Conservation (phyloP, 352 stramenopile genomes). For the Pythium volutum region DNA sequence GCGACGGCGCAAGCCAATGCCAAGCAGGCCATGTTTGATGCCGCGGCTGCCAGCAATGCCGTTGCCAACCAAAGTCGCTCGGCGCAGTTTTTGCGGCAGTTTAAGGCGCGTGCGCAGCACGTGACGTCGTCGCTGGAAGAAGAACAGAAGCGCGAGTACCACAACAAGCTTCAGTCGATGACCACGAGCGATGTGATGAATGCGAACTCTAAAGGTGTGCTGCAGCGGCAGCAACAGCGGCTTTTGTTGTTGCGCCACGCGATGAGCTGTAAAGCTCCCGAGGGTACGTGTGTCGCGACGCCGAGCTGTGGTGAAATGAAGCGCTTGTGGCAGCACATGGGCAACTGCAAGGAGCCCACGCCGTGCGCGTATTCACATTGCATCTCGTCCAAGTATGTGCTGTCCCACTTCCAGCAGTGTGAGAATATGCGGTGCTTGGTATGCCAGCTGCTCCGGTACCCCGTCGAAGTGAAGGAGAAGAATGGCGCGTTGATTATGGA, state of each 20-base stretch:
- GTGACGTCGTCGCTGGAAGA: conserved; percentile 81
- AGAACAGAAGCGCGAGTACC: conserved; percentile 76
- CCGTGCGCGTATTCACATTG: conserved; percentile 97
- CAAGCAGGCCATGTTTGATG: conserved; percentile 21
- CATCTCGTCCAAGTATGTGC: conserved; percentile 98
- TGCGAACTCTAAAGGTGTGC: conserved; percentile 89
- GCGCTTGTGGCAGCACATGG: conserved; percentile 98
- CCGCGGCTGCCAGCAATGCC: conserved; percentile 20
- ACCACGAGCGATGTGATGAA: conserved; percentile 71
- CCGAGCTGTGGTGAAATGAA: conserved; percentile 98
- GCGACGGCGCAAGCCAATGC: conserved; percentile 5
- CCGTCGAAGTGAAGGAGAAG: conserved; percentile 94
- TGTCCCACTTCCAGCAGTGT: conserved; percentile 99
- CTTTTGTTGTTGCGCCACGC: conserved; percentile 96
- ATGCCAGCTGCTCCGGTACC: conserved; percentile 96
- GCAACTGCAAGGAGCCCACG: conserved; percentile 95
- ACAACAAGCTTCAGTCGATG: conserved; percentile 84
- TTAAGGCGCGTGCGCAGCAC: conserved; percentile 71
- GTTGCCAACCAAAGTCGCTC: conserved; percentile 61
- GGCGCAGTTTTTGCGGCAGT: conserved; percentile 79
- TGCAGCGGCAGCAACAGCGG: conserved; percentile 97
- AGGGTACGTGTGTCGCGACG: conserved; percentile 93
- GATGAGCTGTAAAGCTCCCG: conserved; percentile 96
- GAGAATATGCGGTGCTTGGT: conserved; percentile 97
- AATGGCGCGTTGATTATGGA: conserved; percentile 83